These are phyloP conservation scores for Neonothopanus nambi DNA, from an alignment of 1,284 basidiomycete genomes.

Conservation along the genomic window DNA sequence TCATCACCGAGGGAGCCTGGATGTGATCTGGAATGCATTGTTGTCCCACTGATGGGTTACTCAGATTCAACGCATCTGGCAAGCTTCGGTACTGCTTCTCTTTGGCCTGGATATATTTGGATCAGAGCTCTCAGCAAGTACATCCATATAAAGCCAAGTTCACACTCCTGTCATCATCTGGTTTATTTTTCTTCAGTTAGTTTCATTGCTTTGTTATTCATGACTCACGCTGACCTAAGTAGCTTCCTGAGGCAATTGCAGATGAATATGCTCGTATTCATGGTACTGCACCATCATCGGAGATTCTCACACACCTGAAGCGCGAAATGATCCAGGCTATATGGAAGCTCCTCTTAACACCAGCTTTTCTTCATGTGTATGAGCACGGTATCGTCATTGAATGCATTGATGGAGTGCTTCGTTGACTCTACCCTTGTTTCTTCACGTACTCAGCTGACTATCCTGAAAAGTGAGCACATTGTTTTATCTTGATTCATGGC, in stretches of 20 bases:
- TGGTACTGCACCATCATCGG: constrained; percentile 8
- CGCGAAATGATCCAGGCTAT: constrained; percentile 35
- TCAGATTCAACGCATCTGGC: constrained; percentile 38
- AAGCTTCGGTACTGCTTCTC: too few relatives aligned
- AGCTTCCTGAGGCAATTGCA: constrained; percentile 25
- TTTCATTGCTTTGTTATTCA: constrained; percentile 7
- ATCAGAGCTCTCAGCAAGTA: too few relatives aligned
- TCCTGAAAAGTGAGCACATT: constrained; percentile 36
- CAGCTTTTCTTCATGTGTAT: constrained; percentile 31
- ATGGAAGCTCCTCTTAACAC: constrained; percentile 23
- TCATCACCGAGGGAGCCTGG: constrained; percentile 17
- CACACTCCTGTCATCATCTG: constrained; percentile 18
- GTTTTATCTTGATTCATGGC: not conserved
- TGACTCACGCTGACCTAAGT: too few relatives aligned
- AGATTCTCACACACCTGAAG: constrained; percentile 28
- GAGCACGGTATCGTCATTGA: constrained; percentile 27
- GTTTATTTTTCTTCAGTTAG: constrained; percentile 20
- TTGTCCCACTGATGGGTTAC: constrained; percentile 32
- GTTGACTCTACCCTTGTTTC: constrained; percentile 31
- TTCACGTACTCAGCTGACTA: constrained; percentile 42
- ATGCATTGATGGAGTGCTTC: constrained; percentile 31
- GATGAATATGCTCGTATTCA: constrained; percentile 10
- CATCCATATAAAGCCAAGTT: constrained; percentile 23
- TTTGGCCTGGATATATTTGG: too few relatives aligned
- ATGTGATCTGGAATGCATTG: constrained; percentile 23